Percentiles rank a stretch among this genome's conserved stretches.
These are phyloP conservation scores for Pythium dissimile DNA, from an alignment of 352 stramenopile genomes.

Conservation along the genomic window DNA sequence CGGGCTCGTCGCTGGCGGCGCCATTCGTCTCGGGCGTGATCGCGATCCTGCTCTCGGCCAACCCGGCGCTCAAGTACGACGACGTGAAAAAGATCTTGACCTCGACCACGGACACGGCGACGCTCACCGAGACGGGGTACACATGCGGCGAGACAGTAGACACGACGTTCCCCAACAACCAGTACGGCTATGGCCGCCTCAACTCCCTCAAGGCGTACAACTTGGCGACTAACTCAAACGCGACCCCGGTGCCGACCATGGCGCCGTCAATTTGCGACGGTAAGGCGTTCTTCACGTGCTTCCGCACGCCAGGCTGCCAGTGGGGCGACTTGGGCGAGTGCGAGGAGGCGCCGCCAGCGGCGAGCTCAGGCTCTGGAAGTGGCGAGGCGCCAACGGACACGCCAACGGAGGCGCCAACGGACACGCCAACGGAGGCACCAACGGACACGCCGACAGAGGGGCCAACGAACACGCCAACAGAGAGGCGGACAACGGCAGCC, in stretches of 20 bases:
- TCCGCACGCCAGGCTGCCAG: neutral
- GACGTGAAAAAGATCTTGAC: neutral
- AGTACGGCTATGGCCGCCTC: constrained; percentile 24
- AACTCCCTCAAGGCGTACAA: constrained; percentile 10
- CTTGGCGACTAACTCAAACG: neutral
- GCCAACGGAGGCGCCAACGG: neutral
- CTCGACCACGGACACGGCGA: neutral
- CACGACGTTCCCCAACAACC: constrained; percentile 23
- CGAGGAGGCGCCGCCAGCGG: neutral
- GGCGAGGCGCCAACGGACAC: neutral
- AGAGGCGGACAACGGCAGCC: no score
- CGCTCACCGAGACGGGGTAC: neutral
- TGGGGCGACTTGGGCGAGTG: neutral
- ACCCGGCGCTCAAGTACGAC: constrained; percentile 5
- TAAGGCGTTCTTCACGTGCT: neutral
- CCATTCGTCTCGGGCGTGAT: constrained; percentile 26
- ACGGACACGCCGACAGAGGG: no score
- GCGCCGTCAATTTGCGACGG: neutral
- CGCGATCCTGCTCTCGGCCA: constrained; percentile 11
- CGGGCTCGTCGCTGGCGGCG: constrained; percentile 22
- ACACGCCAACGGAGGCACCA: neutral
- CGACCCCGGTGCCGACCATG: neutral
- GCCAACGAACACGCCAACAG: no score
- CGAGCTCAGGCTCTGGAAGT: neutral
- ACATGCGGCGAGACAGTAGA: constrained; percentile 21